Evolutionary conservation across 1,284 basidiomycete genomes (phyloP), one percentile per base, ranked within the genome.

Genomic region (Thelephora terrestris): DNA sequence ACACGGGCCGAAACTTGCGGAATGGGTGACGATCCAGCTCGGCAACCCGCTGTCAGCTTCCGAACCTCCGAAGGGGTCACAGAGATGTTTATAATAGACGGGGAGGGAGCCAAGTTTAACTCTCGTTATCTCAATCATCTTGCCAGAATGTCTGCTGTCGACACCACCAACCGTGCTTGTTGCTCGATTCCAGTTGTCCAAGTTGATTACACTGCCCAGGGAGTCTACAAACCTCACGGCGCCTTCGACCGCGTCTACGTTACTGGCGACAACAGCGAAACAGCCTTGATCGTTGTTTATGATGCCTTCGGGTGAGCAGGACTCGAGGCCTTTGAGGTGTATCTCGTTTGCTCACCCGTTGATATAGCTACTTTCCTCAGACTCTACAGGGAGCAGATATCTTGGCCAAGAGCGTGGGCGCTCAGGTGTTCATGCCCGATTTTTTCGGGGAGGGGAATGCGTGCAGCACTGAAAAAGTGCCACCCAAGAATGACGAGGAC

Each of bases 331-430:
- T 23, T 27, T 37, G 17, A 39, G 23, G 20, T n/a, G 52, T 34
- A 52, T 56, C 49, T n/a, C n/a, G n/a, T n/a, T 54, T 43, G 25
- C 39, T 34, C 14, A 47, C 29, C 25, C n/a, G 16, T 10, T 39
- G 10, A 20, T n/a, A 1, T 51, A 75, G 74, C 7, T 75, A 65
- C 64, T 75, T 71, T 60, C 75, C 75, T 6, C 74, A 78, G 60
- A 79, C 77, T 6, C 73, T 75, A 57, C 77, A 79, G 53, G 78
- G 77, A 39, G 78, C 76, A 32, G 81, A 84, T 59, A 74, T 81
- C 45, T 68, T 84, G 48, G 77, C 79, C 1, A 63, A 68, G 14
- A 60, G 70, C 12, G 61, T 78, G 27, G 69, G 73, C 20, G 71
- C 71, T 5, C 70, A 70, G 23, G 74, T 83, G 14, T 70, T 79